Evolutionary conservation across 2,329 filamentous ascomycete genomes (phyloP).

Genomic region (Colletotrichum abscissum): DNA sequence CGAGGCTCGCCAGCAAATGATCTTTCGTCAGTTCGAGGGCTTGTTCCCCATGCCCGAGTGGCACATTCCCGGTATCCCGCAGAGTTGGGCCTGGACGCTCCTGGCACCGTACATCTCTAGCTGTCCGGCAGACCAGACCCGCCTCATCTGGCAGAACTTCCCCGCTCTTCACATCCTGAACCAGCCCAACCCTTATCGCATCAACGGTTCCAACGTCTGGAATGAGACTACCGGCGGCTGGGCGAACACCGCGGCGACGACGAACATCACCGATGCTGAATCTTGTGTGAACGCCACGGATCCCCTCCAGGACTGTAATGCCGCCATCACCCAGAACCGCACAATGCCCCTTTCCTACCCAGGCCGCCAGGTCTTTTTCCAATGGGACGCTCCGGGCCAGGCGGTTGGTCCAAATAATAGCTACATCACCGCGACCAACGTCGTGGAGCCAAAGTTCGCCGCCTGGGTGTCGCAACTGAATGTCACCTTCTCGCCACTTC

Average conservation of each 20-base stretch:
- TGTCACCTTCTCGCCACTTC: conserved; percentile 74
- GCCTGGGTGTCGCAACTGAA: conserved; percentile 84
- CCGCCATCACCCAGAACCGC: conserved; percentile 76
- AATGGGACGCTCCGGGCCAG: conserved; percentile 78
- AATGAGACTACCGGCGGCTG: conserved; percentile 74
- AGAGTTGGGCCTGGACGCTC: conserved; percentile 87
- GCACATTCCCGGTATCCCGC: conserved; percentile 83
- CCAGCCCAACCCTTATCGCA: conserved; percentile 78
- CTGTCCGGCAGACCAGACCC: conserved; percentile 79
- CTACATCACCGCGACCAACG: conserved; percentile 75
- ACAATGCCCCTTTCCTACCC: conserved; percentile 79
- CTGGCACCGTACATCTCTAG: conserved; percentile 84
- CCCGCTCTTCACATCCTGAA: conserved; percentile 78
- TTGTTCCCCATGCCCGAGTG: conserved; percentile 85
- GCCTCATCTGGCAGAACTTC: conserved; percentile 87
- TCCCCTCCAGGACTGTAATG: conserved; percentile 67
- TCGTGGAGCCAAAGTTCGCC: conserved; percentile 72
- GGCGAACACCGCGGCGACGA: conserved; percentile 64
- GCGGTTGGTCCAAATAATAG: conserved; percentile 83
- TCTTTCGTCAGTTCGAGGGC: conserved; percentile 85
- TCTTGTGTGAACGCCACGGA: conserved; percentile 68
- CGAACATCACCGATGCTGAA: conserved; percentile 55
- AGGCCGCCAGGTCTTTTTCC: conserved; percentile 76
- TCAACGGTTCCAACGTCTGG: conserved; percentile 69
- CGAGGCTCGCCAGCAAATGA: conserved; percentile 85